These are phyloP conservation scores for Chimonanthus salicifolius DNA, from an alignment of 164 flowering plant species.

Conservation along the genomic window DNA sequence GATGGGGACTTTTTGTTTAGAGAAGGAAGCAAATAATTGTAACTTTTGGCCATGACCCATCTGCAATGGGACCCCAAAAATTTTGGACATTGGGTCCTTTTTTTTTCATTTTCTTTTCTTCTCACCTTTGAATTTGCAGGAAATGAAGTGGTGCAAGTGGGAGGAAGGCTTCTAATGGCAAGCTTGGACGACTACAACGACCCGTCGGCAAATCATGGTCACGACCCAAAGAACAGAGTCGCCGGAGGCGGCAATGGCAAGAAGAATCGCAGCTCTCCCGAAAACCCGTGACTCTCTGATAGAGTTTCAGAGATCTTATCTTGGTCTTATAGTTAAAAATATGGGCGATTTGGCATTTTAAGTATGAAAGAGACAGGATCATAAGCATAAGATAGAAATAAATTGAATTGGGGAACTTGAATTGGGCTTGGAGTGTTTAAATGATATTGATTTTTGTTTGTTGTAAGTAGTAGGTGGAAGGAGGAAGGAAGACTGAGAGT, in stretches of 20 bases:
- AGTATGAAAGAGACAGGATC: too few relatives aligned
- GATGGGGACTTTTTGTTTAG: not conserved
- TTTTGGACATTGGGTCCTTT: not conserved
- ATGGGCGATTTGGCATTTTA: too few relatives aligned
- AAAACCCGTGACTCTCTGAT: not conserved
- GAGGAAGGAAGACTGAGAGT: too few relatives aligned
- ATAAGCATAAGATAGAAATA: too few relatives aligned
- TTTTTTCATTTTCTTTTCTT: not conserved
- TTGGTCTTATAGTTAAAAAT: too few relatives aligned
- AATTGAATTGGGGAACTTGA: too few relatives aligned
- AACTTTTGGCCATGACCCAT: not conserved
- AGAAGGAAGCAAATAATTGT: too few relatives aligned
- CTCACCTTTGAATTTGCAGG: constrained; percentile 3
- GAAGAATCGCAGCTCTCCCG: constrained; percentile 1
- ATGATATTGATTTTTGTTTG: too few relatives aligned
- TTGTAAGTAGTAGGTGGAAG: too few relatives aligned
- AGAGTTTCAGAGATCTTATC: too few relatives aligned
- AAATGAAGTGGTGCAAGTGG: constrained; percentile 7
- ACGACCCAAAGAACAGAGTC: constrained; percentile 22
- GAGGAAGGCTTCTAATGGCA: constrained; percentile 23
- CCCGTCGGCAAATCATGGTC: constrained; percentile 35
- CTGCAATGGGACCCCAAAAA: not conserved
- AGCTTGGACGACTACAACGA: constrained; percentile 26
- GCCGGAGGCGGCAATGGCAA: constrained; percentile 12
- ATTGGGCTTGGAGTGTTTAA: too few relatives aligned